Evolutionary conservation across 2,329 filamentous ascomycete genomes (phyloP).

Genomic region (Paradendryphiella salina): DNA sequence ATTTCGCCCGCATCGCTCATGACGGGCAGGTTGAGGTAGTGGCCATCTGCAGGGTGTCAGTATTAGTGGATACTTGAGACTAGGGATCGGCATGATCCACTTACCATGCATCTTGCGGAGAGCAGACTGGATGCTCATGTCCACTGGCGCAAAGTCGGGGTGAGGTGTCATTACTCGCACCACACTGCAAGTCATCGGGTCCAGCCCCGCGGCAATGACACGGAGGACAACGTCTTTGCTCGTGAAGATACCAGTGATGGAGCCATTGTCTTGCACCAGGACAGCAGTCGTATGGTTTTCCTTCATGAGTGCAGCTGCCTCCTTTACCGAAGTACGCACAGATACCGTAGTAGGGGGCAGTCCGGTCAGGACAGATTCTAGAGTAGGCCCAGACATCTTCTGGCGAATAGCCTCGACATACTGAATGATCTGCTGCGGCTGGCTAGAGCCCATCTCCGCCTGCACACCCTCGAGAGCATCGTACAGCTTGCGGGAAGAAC

Average conservation of each 20-base stretch:
- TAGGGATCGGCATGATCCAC: constrained; percentile 35
- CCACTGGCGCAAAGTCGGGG: constrained; percentile 95
- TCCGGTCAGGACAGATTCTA: constrained; percentile 92
- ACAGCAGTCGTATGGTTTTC: constrained; percentile 98
- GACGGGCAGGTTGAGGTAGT: constrained; percentile 96
- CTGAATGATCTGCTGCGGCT: constrained; percentile 98
- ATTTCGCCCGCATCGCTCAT: constrained; percentile 98
- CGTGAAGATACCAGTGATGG: constrained; percentile 98
- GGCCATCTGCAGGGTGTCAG: constrained; percentile 69
- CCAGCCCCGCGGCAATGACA: constrained; percentile 94
- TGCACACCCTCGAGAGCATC: constrained; percentile 97
- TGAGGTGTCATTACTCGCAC: constrained; percentile 99
- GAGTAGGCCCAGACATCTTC: constrained; percentile 97
- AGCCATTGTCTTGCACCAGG: constrained; percentile 92
- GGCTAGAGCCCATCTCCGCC: constrained; percentile 90
- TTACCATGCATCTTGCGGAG: constrained; percentile 98
- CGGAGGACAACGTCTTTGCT: constrained; percentile 98
- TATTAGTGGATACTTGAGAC: constrained; percentile 3
- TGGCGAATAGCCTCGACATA: constrained; percentile 93
- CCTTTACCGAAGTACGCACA: constrained; percentile 92
- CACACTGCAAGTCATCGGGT: constrained; percentile 93
- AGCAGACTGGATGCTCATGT: constrained; percentile 98
- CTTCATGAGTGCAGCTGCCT: constrained; percentile 95
- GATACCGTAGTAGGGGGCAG: constrained; percentile 92
- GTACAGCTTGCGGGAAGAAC: constrained; percentile 96